phyloP scores from a whole-genome alignment of 2,329 filamentous ascomycete genomes.

The Pestalotiopsis sp. region DNA sequence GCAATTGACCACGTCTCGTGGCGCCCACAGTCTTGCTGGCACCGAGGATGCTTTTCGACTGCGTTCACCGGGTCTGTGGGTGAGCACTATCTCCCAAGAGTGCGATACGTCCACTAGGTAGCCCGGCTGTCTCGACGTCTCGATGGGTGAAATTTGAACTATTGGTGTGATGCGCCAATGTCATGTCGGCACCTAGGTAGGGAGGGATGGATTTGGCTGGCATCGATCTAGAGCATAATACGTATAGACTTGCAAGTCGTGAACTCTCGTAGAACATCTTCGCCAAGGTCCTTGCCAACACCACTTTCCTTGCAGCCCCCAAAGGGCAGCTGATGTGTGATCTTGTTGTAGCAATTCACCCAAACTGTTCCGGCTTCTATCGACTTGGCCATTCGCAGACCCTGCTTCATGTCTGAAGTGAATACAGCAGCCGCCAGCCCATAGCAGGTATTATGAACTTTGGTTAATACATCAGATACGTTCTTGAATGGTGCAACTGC shows the following conservation, averaged over 20 bases:
- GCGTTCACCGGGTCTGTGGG: too few species aligned
- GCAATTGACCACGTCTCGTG: too few species aligned
- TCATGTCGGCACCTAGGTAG: too few species aligned
- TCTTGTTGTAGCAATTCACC: neutral
- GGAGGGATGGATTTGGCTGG: too few species aligned
- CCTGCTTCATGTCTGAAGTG: neutral
- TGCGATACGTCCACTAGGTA: too few species aligned
- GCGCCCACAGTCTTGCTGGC: too few species aligned
- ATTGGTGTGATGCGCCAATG: too few species aligned
- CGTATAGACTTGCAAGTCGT: neutral
- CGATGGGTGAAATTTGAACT: too few species aligned
- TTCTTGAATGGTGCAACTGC: slow-evolving; percentile 64
- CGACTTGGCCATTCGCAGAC: neutral
- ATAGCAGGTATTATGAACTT: slow-evolving; percentile 55
- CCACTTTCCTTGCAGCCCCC: neutral
- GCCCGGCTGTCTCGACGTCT: too few species aligned
- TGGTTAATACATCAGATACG: slow-evolving; percentile 63
- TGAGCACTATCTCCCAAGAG: too few species aligned
- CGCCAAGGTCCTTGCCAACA: neutral
- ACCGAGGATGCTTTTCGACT: too few species aligned
- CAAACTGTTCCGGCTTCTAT: neutral
- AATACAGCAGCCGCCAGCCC: neutral
- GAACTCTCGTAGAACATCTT: neutral
- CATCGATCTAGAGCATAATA: neutral
- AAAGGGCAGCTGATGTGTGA: neutral